Evolutionary conservation across 306 rosid genomes (phyloP).

Genomic region (Potentilla sterilis): DNA sequence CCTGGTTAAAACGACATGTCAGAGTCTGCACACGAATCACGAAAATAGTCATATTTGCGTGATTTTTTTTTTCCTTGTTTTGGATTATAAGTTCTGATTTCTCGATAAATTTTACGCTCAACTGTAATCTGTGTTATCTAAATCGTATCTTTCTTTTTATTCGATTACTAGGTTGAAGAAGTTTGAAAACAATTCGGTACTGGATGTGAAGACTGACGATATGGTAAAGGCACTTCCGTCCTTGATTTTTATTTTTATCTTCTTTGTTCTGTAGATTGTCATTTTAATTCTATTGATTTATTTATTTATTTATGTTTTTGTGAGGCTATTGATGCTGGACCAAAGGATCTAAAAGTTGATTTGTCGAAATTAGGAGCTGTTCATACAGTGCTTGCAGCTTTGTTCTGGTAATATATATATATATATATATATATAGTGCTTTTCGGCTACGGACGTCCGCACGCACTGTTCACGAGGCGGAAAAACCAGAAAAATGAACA

Average conservation of each 20-base stretch:
- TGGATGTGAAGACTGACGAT: neutral
- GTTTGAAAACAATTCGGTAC: neutral
- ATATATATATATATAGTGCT: too few relatives aligned
- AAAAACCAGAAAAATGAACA: too few relatives aligned
- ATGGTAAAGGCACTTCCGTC: neutral
- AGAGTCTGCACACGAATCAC: neutral
- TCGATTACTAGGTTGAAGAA: neutral
- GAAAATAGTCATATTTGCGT: neutral
- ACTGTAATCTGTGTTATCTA: neutral
- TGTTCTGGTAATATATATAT: conserved; percentile 60
- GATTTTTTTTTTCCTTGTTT: neutral
- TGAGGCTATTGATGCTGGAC: conserved; percentile 85
- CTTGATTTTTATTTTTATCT: neutral
- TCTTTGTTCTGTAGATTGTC: neutral
- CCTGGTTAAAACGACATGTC: neutral
- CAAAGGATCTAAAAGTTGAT: conserved; percentile 96
- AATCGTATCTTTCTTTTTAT: neutral
- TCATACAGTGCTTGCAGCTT: conserved; percentile 95
- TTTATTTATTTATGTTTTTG: neutral
- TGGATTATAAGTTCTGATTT: neutral
- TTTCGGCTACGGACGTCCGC: too few relatives aligned
- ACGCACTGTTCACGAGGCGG: too few relatives aligned
- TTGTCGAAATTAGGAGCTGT: conserved; percentile 96
- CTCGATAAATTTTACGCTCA: neutral
- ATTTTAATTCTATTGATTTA: neutral